phyloP scores from a whole-genome alignment of 495 filamentous ascomycete species.

The Lophiotrema nucula region DNA sequence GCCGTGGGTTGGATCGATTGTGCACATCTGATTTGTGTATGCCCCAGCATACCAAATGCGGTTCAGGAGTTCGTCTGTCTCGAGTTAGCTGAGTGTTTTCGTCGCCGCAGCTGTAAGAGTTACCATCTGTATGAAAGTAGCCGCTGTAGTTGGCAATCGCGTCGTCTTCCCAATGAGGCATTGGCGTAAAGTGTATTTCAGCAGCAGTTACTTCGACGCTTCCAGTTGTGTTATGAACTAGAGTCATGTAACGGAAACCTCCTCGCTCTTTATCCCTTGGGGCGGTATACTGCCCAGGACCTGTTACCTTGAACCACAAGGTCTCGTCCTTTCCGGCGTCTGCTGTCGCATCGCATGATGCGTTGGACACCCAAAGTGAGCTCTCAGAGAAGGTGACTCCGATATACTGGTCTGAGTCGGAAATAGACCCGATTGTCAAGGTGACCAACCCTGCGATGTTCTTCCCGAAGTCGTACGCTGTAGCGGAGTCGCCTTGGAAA shows the following conservation, averaged over 20 bases:
- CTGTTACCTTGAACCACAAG: slow-evolving; percentile 42
- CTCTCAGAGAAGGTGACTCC: slow-evolving; percentile 49
- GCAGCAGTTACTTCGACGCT: slow-evolving; percentile 30
- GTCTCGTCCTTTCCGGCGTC: slow-evolving; percentile 45
- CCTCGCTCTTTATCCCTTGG: slow-evolving; percentile 43
- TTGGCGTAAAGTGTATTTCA: slow-evolving; percentile 31
- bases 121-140: slow-evolving; percentile 48
- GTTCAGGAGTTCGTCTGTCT: slow-evolving; percentile 50
- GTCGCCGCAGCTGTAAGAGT: background rate
- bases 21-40: slow-evolving; percentile 59
- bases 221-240: slow-evolving; percentile 34
- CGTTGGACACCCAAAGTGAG: slow-evolving; percentile 45
- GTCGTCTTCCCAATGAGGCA: slow-evolving; percentile 33
- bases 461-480: slow-evolving; percentile 50
- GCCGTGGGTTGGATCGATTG: slow-evolving; percentile 52
- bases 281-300: slow-evolving; percentile 40
- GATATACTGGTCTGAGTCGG: slow-evolving; percentile 41
- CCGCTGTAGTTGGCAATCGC: slow-evolving; percentile 44
- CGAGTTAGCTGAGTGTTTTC: slow-evolving; percentile 15
- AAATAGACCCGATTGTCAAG: slow-evolving; percentile 37
- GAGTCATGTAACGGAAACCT: slow-evolving; percentile 48
- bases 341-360: slow-evolving; percentile 46
- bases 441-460: slow-evolving; percentile 48
- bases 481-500: slow-evolving; percentile 42
- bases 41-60: slow-evolving; percentile 64